A percentile compares a stretch with the other conserved stretches of the same genome.
Evolutionary conservation across 352 stramenopile species (phyloP).

Genomic region (Phytophthora foliorum): DNA sequence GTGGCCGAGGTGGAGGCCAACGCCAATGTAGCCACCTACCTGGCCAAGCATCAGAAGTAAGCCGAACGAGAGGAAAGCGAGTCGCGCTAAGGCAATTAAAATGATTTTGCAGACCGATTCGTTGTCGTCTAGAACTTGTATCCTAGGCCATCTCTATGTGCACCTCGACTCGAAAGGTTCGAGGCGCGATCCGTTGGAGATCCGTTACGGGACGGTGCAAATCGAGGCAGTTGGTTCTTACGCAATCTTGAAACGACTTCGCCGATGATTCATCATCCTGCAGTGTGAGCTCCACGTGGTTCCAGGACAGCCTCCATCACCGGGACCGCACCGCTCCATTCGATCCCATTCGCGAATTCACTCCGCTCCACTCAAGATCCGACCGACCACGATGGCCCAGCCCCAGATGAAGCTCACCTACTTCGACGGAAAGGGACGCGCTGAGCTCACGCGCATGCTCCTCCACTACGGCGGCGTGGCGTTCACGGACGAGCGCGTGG

Average conservation of each 20-base stretch:
- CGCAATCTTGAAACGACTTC: slow-evolving; percentile 3
- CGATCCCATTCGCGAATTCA: slow-evolving; percentile 29
- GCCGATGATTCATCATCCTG: slow-evolving; percentile 11
- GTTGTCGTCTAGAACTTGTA: not conserved
- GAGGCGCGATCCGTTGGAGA: too few species aligned
- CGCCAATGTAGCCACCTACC: slow-evolving; percentile 47
- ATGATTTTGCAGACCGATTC: not conserved
- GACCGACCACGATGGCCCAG: slow-evolving; percentile 27
- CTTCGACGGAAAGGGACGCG: slow-evolving; percentile 59
- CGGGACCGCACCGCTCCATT: slow-evolving; percentile 3
- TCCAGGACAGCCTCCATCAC: not conserved
- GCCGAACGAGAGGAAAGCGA: not conserved
- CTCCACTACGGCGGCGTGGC: slow-evolving; percentile 48
- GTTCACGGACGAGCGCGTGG: slow-evolving; percentile 50
- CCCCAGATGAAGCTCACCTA: slow-evolving; percentile 67
- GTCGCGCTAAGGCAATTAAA: not conserved
- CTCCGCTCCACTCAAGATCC: slow-evolving; percentile 6
- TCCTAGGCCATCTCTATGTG: too few species aligned
- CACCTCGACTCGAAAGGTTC: too few species aligned
- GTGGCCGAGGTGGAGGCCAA: slow-evolving; percentile 44
- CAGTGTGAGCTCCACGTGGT: slow-evolving; percentile 7
- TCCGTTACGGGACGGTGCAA: not conserved
- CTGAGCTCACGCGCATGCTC: slow-evolving; percentile 60
- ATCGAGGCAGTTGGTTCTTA: not conserved
- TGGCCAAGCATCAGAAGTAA: slow-evolving; percentile 37